A percentile compares a stretch with the other conserved stretches of the same genome.
Evolutionary conservation across 1,139 yeast species (phyloP).

Genomic region (Pneumocystis wakefieldiae): DNA sequence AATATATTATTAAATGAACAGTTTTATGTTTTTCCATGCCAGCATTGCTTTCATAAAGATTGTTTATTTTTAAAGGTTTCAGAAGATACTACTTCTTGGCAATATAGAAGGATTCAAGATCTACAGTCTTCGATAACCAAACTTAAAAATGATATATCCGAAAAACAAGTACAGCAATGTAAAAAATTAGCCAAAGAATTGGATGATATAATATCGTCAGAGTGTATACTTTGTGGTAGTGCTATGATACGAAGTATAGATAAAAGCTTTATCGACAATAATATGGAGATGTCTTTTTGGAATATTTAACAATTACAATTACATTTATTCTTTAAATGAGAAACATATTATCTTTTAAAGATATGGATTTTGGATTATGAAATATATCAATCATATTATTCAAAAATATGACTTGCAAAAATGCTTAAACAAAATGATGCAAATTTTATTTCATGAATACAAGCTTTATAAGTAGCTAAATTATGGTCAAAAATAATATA

Average conservation of each 20-base stretch:
- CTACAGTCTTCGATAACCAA: conserved; percentile 18
- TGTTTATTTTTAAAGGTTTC: conserved; percentile 53
- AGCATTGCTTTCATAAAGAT: conserved; percentile 79
- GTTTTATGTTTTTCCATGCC: conserved; percentile 77
- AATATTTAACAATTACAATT: background rate
- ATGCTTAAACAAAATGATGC: background rate
- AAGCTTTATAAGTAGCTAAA: no score
- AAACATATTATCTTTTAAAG: background rate
- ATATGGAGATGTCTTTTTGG: background rate
- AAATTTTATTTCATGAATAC: no score
- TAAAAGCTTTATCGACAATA: conserved; percentile 27
- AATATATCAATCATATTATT: background rate
- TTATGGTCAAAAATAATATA: no score
- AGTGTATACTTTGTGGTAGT: conserved; percentile 73
- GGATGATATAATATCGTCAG: conserved; percentile 46
- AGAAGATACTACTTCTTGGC: conserved; percentile 50
- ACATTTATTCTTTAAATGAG: background rate
- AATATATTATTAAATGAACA: conserved; percentile 55
- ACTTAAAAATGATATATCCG: background rate
- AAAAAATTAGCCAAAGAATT: conserved; percentile 30
- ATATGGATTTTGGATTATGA: background rate
- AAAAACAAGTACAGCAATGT: conserved; percentile 29
- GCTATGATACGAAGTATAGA: conserved; percentile 58
- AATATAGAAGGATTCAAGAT: conserved; percentile 45
- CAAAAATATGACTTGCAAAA: background rate